Evolutionary conservation across 805 yeast species (phyloP).

Genomic region (Schizosaccharomyces osmophilus): DNA sequence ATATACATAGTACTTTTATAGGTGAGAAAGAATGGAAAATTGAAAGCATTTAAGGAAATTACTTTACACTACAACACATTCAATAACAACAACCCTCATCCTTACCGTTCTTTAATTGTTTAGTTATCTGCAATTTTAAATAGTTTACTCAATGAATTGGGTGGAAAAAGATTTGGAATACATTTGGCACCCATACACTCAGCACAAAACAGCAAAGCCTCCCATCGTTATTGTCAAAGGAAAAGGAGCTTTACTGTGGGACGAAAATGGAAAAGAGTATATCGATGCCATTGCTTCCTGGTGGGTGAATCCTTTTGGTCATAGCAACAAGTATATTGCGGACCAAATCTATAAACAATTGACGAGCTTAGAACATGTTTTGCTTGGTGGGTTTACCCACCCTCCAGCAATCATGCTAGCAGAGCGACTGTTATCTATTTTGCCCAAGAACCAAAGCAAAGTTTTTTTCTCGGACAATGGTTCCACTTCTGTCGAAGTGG

Average conservation of each 20-base stretch:
- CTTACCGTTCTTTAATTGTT: too few species aligned
- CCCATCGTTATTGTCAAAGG: slow-evolving; percentile 7
- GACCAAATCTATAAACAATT: slow-evolving; percentile 11
- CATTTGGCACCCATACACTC: slow-evolving; percentile 12
- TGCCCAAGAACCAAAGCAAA: slow-evolving; percentile 7
- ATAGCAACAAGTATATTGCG: slow-evolving; percentile 9
- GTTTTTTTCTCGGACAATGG: slow-evolving; percentile 12
- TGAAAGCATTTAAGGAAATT: too few species aligned
- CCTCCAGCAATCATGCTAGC: slow-evolving; percentile 11
- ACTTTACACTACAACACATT: too few species aligned
- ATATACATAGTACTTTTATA: too few species aligned
- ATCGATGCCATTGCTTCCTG: slow-evolving; percentile 10
- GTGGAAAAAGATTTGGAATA: not conserved
- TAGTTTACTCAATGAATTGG: too few species aligned
- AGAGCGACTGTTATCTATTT: slow-evolving; percentile 4
- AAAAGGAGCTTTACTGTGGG: not conserved
- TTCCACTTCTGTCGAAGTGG: slow-evolving; percentile 12
- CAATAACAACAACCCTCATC: too few species aligned
- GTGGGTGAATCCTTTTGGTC: slow-evolving; percentile 13
- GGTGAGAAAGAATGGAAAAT: too few species aligned
- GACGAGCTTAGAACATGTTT: slow-evolving; percentile 12
- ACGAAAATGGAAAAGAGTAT: not conserved
- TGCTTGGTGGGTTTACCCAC: slow-evolving; percentile 10
- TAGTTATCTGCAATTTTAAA: too few species aligned
- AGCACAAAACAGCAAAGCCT: slow-evolving; percentile 7